Percentiles rank a stretch among this genome's conserved stretches.
Evolutionary conservation across 352 stramenopile species (phyloP).

Genomic region (Pythium rhizo-oryzae): DNA sequence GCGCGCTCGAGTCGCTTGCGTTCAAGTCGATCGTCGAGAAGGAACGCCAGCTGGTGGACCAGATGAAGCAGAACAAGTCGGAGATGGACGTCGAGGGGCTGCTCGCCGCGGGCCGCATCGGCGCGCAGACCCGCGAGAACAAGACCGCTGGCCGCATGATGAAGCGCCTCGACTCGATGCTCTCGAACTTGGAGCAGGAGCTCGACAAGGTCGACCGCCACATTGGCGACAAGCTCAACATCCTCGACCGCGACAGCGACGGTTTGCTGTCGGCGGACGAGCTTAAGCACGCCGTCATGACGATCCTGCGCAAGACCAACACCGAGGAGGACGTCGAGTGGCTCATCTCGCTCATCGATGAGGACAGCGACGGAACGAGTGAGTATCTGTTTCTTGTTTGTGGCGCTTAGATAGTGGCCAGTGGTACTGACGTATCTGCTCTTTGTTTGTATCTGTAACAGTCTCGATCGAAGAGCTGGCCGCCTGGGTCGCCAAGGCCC

Average conservation of each 20-base stretch:
- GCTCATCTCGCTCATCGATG: slow-evolving; percentile 93
- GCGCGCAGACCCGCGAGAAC: slow-evolving; percentile 80
- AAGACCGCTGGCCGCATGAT: slow-evolving; percentile 92
- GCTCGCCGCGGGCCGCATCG: slow-evolving; percentile 78
- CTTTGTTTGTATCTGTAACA: slow-evolving; percentile 35
- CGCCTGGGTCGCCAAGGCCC: slow-evolving; percentile 85
- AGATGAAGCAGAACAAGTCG: slow-evolving; percentile 88
- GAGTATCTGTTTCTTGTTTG: slow-evolving; percentile 29
- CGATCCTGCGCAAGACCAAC: slow-evolving; percentile 93
- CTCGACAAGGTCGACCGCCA: slow-evolving; percentile 95
- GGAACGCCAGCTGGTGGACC: slow-evolving; percentile 81
- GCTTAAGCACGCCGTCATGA: slow-evolving; percentile 94
- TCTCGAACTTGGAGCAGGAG: slow-evolving; percentile 94
- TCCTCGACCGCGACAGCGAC: slow-evolving; percentile 97
- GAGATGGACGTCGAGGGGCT: slow-evolving; percentile 89
- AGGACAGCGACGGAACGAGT: slow-evolving; percentile 90
- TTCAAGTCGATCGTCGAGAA: slow-evolving; percentile 90
- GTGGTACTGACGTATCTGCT: slow-evolving; percentile 14
- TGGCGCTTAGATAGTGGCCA: neutral
- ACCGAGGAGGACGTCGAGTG: slow-evolving; percentile 95
- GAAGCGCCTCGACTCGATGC: slow-evolving; percentile 92
- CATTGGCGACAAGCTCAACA: slow-evolving; percentile 97
- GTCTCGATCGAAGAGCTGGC: slow-evolving; percentile 94
- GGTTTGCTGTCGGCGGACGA: slow-evolving; percentile 95
- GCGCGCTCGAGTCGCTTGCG: slow-evolving; percentile 78